Percentiles rank a stretch among this genome's conserved stretches.
Evolutionary conservation across 2,329 filamentous ascomycete species (phyloP).

Genomic region (Diatrype stigma): DNA sequence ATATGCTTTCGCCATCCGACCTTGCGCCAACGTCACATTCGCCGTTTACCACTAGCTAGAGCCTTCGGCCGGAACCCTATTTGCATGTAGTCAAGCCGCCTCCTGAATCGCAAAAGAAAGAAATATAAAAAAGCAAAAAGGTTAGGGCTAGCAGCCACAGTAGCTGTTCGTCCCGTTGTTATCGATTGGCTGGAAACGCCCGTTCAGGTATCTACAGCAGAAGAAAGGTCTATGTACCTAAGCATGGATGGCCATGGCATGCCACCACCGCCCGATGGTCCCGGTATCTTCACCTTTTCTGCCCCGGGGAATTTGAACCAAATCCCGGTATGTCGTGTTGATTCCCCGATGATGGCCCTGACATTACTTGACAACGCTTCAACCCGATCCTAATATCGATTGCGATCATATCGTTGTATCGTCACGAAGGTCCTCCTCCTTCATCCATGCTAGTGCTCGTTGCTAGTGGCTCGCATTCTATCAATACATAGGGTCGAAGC

Average conservation of each 20-base stretch:
- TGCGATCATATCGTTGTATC: too few species aligned
- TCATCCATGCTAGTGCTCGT: neutral
- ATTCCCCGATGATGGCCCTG: neutral
- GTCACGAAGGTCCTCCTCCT: neutral
- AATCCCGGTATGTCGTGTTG: constrained; percentile 17
- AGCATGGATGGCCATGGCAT: constrained; percentile 11
- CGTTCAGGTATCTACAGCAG: neutral
- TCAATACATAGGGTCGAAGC: too few species aligned
- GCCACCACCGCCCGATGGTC: constrained; percentile 27
- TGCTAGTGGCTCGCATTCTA: too few species aligned
- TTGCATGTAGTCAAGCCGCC: too few species aligned
- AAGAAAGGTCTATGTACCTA: neutral
- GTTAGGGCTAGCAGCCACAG: neutral
- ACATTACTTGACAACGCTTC: neutral
- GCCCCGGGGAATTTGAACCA: constrained; percentile 21
- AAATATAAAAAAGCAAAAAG: too few species aligned
- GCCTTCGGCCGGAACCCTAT: too few species aligned
- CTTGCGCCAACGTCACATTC: neutral
- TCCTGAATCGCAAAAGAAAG: too few species aligned
- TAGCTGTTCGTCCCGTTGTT: neutral
- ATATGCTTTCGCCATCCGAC: neutral
- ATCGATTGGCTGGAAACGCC: too few species aligned
- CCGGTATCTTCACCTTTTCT: constrained; percentile 34
- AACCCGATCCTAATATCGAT: neutral
- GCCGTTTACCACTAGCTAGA: too few species aligned